Evolutionary conservation across 2,329 filamentous ascomycete species (phyloP).

Genomic region (Diplodia intermedia): DNA sequence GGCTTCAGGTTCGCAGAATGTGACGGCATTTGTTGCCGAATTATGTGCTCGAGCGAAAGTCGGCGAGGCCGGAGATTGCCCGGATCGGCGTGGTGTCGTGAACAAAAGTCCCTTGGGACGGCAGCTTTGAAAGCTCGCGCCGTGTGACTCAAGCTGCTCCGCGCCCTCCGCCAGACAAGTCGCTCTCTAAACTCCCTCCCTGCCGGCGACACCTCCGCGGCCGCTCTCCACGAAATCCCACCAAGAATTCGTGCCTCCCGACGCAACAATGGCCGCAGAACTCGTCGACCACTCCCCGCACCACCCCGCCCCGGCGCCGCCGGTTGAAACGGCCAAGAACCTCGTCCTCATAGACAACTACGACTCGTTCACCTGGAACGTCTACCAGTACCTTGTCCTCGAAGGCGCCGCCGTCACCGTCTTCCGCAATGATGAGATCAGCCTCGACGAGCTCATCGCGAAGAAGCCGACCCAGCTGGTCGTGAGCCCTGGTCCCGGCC

Average conservation of each 20-base stretch:
- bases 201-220: constrained; percentile 5
- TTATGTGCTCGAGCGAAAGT: background rate
- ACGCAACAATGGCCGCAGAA: constrained; percentile 53
- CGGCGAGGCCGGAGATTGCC: background rate
- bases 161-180: background rate
- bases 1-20: background rate
- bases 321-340: constrained; percentile 82
- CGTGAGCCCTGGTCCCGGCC: constrained; percentile 92
- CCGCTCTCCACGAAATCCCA: background rate
- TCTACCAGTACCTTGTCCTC: constrained; percentile 97
- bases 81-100: background rate
- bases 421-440: constrained; percentile 89
- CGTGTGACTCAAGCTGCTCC: constrained; percentile 14
- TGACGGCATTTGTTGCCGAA: background rate
- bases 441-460: constrained; percentile 79
- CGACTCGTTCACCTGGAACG: constrained; percentile 99
- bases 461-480: constrained; percentile 92
- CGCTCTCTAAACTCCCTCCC: background rate
- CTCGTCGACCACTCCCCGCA: constrained; percentile 85
- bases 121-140: background rate
- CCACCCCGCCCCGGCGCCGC: constrained; percentile 76
- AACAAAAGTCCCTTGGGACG: background rate
- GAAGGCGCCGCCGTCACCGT: constrained; percentile 92
- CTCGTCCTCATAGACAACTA: constrained; percentile 98
- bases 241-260: background rate